phyloP scores from a whole-genome alignment of 352 stramenopile genomes.

The Pilasporangium apinafurcum region DNA sequence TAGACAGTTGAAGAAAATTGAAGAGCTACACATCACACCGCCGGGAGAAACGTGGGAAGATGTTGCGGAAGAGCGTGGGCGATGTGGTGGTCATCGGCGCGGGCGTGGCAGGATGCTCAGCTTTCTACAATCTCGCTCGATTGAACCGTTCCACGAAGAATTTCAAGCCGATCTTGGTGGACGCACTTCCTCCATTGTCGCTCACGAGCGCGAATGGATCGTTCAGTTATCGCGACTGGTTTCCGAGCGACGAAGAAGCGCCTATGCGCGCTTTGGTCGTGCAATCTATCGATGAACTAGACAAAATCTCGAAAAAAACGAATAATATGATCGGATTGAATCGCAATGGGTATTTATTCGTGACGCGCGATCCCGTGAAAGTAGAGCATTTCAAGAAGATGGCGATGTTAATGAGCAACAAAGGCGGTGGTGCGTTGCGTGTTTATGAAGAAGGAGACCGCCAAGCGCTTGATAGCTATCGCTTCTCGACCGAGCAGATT shows the following conservation, averaged over 20 bases:
- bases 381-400: slow-evolving; percentile 40
- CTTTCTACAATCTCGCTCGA: slow-evolving; percentile 70
- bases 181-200: slow-evolving; percentile 54
- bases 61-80: slow-evolving; percentile 42
- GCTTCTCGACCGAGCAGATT: slow-evolving; percentile 31
- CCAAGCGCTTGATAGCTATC: slow-evolving; percentile 29
- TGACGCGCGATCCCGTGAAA: slow-evolving; percentile 44
- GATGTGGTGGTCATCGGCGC: slow-evolving; percentile 73
- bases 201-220: slow-evolving; percentile 75
- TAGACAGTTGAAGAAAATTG: no score
- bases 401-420: slow-evolving; percentile 34
- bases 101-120: slow-evolving; percentile 67
- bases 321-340: slow-evolving; percentile 68
- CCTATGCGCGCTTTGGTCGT: slow-evolving; percentile 64
- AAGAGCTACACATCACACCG: no score
- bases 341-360: slow-evolving; percentile 76
- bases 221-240: slow-evolving; percentile 84
- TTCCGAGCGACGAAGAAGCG: slow-evolving; percentile 58
- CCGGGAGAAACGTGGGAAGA: slow-evolving; percentile 3
- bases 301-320: slow-evolving; percentile 50
- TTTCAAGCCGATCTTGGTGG: slow-evolving; percentile 72
- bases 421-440: slow-evolving; percentile 45
- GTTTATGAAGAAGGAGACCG: slow-evolving; percentile 27
- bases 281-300: slow-evolving; percentile 69
- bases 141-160: slow-evolving; percentile 47